These are phyloP conservation scores for Hagleromyces aurorensis DNA, from an alignment of 805 yeast species.

Conservation along the genomic window DNA sequence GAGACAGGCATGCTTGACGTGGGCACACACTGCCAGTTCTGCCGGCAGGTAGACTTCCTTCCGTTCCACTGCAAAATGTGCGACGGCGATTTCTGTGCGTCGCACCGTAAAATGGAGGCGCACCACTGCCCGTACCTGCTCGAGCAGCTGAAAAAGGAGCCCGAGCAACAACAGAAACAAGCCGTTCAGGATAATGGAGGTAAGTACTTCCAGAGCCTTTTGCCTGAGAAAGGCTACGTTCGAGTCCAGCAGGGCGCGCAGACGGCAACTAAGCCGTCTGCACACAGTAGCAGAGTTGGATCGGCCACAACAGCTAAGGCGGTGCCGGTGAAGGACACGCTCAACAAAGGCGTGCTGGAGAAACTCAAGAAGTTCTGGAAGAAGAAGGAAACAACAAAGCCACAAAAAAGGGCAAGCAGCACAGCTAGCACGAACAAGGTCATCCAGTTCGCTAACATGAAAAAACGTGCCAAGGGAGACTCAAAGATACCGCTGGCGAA, in stretches of 20 bases:
- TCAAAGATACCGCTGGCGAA: conserved; percentile 20
- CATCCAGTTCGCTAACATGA: conserved; percentile 13
- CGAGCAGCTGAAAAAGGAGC: conserved; percentile 4
- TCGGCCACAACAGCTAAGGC: too few relatives aligned
- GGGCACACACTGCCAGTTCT: conserved; percentile 29
- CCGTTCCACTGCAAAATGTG: conserved; percentile 29
- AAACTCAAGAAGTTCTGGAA: conserved; percentile 23
- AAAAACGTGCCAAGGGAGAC: conserved; percentile 24
- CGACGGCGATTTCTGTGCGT: conserved; percentile 24
- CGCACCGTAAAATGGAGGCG: conserved; percentile 22
- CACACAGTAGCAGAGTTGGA: too few relatives aligned
- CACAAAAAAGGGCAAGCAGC: not conserved
- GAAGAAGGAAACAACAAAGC: conserved; percentile 7
- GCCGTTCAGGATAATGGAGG: conserved; percentile 9
- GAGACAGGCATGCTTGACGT: conserved; percentile 32
- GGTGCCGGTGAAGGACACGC: too few relatives aligned
- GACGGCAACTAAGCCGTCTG: not conserved
- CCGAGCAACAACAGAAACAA: not conserved
- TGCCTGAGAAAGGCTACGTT: conserved; percentile 26
- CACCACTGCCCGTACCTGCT: conserved; percentile 22
- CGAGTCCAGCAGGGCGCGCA: conserved; percentile 12
- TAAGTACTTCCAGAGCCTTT: conserved; percentile 20
- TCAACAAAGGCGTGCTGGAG: conserved; percentile 19
- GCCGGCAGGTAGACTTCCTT: conserved; percentile 28
- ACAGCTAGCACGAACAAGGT: conserved; percentile 11